Percentiles rank a stretch among this genome's conserved stretches.
Evolutionary conservation across 2,329 filamentous ascomycete species (phyloP).

Genomic region (Colletotrichum musicola): DNA sequence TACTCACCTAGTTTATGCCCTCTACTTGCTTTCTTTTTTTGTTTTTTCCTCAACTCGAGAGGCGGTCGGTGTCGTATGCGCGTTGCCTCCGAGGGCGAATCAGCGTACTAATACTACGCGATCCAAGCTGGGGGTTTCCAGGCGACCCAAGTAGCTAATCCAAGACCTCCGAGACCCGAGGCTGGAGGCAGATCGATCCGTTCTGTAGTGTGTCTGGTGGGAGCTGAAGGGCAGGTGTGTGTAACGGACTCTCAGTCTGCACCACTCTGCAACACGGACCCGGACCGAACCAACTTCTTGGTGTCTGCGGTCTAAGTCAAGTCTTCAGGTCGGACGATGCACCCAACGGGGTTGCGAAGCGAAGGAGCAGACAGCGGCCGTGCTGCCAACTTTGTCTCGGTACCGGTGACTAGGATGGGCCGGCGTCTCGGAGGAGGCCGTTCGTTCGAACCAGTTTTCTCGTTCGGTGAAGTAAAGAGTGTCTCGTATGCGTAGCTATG

Average conservation of each 20-base stretch:
- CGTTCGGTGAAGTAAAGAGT: conserved; percentile 18
- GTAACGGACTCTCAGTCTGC: conserved; percentile 23
- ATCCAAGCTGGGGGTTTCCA: no score
- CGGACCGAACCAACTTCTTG: conserved; percentile 35
- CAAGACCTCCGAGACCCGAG: no score
- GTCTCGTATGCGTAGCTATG: conserved; percentile 3
- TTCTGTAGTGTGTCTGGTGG: no score
- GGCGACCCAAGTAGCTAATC: no score
- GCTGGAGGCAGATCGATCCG: no score
- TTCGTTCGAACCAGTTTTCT: conserved; percentile 23
- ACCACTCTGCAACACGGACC: conserved; percentile 29
- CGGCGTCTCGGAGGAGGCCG: conserved; percentile 16
- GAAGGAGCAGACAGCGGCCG: conserved; percentile 14
- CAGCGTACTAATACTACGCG: conserved; percentile 1
- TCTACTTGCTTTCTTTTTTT: conserved; percentile 16
- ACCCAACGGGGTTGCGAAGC: conserved; percentile 31
- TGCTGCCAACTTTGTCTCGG: conserved; percentile 34
- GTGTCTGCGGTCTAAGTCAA: conserved; percentile 11
- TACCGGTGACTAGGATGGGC: conserved; percentile 29
- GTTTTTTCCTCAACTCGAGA: no score
- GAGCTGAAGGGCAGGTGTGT: neutral
- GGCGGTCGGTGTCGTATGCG: no score
- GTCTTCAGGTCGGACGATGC: conserved; percentile 32
- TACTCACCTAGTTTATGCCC: neutral
- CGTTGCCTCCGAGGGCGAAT: neutral